A percentile compares a stretch with the other conserved stretches of the same genome.
Conservation (phyloP, 129 eudicot species). For the Flaveria bidentis region DNA sequence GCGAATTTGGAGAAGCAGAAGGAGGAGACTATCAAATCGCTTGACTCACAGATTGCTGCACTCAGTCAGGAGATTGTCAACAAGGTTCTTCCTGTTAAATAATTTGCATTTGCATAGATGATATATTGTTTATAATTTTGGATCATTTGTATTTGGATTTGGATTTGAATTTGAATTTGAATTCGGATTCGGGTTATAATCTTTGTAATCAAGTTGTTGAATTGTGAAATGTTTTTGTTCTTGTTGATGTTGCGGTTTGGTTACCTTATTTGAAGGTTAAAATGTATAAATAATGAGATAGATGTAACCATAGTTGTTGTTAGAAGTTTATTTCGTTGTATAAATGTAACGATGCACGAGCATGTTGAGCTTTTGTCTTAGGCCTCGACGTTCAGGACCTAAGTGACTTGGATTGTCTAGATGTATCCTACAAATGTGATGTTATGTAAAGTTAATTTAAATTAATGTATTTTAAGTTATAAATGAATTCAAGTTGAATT, state of each 20-base stretch:
- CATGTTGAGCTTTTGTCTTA: too few relatives aligned
- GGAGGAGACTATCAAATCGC: conserved; percentile 66
- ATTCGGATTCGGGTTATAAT: conserved; percentile 4
- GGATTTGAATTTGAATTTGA: conserved; percentile 20
- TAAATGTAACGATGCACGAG: too few relatives aligned
- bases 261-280: too few relatives aligned
- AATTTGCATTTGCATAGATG: conserved; percentile 16
- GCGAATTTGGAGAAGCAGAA: conserved; percentile 72
- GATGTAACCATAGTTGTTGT: too few relatives aligned
- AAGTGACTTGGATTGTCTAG: too few relatives aligned
- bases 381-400: too few relatives aligned
- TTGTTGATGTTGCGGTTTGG: neutral
- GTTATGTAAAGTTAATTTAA: neutral
- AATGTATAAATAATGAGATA: too few relatives aligned
- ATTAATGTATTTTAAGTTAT: neutral
- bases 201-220: conserved; percentile 26
- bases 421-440: too few relatives aligned
- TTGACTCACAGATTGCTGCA: conserved; percentile 81
- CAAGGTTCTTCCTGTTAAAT: conserved; percentile 78
- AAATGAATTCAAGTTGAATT: neutral
- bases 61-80: conserved; percentile 93
- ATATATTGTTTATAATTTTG: conserved; percentile 18
- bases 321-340: too few relatives aligned
- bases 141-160: neutral
- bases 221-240: conserved; percentile 15